A percentile compares a stretch with the other conserved stretches of the same genome.
phyloP scores from a whole-genome alignment of 2,329 filamentous ascomycete species.

The Xylariaceae sp. region DNA sequence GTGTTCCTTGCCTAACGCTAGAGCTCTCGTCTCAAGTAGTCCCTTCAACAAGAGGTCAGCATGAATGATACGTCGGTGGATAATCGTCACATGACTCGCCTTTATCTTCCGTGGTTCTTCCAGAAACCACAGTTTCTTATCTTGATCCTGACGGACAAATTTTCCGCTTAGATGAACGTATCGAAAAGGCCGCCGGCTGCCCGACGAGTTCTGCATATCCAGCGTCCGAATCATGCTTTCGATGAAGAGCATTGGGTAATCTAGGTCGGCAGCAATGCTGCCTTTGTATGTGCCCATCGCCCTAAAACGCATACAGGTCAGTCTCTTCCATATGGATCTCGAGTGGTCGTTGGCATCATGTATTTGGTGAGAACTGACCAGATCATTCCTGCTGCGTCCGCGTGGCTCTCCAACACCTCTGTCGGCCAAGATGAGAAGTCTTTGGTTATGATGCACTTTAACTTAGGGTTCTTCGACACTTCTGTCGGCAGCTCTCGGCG shows the following conservation, averaged over 20 bases:
- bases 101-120: constrained; percentile 26
- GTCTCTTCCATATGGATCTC: not conserved
- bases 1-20: constrained; percentile 20
- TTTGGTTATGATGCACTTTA: constrained; percentile 19
- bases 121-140: constrained; percentile 26
- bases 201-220: constrained; percentile 5
- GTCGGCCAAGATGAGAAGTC: constrained; percentile 26
- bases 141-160: constrained; percentile 32
- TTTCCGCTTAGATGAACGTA: constrained; percentile 34
- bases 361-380: constrained; percentile 19
- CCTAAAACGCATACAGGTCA: constrained; percentile 9
- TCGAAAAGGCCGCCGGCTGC: constrained; percentile 24
- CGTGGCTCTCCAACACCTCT: constrained; percentile 22
- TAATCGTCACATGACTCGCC: constrained; percentile 1
- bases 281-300: constrained; percentile 24
- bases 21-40: constrained; percentile 18
- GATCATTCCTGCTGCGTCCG: constrained; percentile 27
- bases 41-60: constrained; percentile 19
- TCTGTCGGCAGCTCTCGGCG: constrained; percentile 25
- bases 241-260: constrained; percentile 25
- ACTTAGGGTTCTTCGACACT: constrained; percentile 18
- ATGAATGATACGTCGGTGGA: constrained; percentile 2
- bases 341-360: not conserved
- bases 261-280: constrained; percentile 16
- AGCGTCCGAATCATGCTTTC: constrained; percentile 18